Evolutionary conservation across 495 filamentous ascomycete genomes (phyloP).

Genomic region (Penicillium canariense): DNA sequence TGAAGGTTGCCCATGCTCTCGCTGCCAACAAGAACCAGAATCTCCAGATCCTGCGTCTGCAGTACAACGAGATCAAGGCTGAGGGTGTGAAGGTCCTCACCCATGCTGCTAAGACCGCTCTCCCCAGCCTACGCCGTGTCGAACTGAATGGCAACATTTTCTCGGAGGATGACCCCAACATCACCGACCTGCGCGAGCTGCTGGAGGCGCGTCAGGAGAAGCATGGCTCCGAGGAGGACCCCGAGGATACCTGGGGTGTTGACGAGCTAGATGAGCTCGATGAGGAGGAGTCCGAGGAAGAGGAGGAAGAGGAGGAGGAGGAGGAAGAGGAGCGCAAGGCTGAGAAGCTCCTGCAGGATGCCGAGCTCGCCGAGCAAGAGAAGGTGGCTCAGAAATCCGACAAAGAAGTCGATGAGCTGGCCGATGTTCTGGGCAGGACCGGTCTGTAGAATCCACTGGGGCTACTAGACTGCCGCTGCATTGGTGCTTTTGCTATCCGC

Average conservation of each 20-base stretch:
- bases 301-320: conserved; percentile 69
- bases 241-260: conserved; percentile 71
- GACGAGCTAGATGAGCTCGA: conserved; percentile 84
- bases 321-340: conserved; percentile 60
- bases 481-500: background rate
- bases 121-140: conserved; percentile 75
- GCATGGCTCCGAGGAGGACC: conserved; percentile 46
- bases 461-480: background rate
- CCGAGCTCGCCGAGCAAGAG: conserved; percentile 70
- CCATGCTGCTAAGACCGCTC: conserved; percentile 55
- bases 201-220: conserved; percentile 58
- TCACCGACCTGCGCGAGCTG: conserved; percentile 49
- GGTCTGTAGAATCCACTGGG: conserved; percentile 22
- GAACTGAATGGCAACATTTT: conserved; percentile 98
- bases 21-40: conserved; percentile 70
- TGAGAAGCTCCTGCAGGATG: conserved; percentile 60
- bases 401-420: conserved; percentile 75
- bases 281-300: conserved; percentile 60
- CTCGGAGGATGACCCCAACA: conserved; percentile 71
- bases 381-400: conserved; percentile 71
- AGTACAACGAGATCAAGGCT: conserved; percentile 91
- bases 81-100: conserved; percentile 67
- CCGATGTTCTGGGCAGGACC: conserved; percentile 70
- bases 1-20: conserved; percentile 70
- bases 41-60: conserved; percentile 75